A percentile compares a stretch with the other conserved stretches of the same genome.
Conservation (phyloP, 768 basidiomycete species). For the Tylopilus sp. region DNA sequence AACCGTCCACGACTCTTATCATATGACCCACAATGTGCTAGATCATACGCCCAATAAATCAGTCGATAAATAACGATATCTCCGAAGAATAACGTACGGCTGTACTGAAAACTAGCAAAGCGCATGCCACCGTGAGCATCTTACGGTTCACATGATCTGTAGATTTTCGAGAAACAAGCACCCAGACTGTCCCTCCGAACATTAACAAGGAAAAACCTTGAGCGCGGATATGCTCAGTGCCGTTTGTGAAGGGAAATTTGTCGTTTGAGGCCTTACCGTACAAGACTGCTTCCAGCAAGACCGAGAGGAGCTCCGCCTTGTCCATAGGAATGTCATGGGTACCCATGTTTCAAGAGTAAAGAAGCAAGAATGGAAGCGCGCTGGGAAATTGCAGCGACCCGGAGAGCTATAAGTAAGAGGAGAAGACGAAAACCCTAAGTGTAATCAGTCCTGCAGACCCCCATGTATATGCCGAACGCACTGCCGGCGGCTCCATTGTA, state of each 20-base stretch:
- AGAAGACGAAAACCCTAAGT: too few species aligned
- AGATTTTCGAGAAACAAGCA: background rate
- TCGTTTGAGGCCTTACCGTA: background rate
- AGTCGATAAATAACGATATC: too few species aligned
- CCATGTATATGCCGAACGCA: too few species aligned
- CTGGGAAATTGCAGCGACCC: too few species aligned
- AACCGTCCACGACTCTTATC: background rate
- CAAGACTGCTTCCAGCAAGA: background rate
- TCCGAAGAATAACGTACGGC: background rate
- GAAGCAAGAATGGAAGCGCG: too few species aligned
- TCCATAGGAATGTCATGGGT: background rate
- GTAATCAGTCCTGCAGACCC: too few species aligned
- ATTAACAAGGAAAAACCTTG: background rate
- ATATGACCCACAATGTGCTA: background rate
- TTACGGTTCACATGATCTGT: background rate
- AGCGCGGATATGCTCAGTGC: background rate
- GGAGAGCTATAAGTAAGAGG: too few species aligned
- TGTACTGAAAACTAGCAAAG: background rate
- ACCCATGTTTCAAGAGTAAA: background rate
- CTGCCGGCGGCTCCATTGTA: too few species aligned
- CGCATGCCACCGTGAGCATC: background rate
- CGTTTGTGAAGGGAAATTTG: background rate
- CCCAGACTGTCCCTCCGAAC: background rate
- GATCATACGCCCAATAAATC: background rate
- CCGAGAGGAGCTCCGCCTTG: background rate